These are phyloP conservation scores for Aureobasidium sp. DNA, from an alignment of 2,329 filamentous ascomycete species.

Conservation along the genomic window DNA sequence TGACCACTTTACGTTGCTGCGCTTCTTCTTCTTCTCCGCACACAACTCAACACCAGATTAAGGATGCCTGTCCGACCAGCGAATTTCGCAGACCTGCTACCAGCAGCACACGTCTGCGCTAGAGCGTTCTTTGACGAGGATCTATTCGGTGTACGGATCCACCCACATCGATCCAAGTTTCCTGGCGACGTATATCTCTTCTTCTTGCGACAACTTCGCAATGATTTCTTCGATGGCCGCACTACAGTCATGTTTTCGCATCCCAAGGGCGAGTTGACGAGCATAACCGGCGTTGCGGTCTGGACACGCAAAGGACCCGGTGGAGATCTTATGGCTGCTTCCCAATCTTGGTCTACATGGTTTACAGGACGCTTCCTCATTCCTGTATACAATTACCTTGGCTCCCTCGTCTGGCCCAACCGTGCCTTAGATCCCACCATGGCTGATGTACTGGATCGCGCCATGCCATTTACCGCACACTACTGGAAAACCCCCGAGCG, in stretches of 20 bases:
- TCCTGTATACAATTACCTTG: conserved; percentile 20
- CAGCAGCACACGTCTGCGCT: conserved; percentile 22
- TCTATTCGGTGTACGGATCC: conserved; percentile 22
- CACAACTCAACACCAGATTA: neutral
- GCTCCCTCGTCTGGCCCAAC: conserved; percentile 21
- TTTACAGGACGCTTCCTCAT: conserved; percentile 15
- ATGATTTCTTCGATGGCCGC: conserved; percentile 8
- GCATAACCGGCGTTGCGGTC: conserved; percentile 23
- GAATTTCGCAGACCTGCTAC: conserved; percentile 22
- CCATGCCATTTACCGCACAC: conserved; percentile 21
- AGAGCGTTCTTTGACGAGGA: conserved; percentile 24
- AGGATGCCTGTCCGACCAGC: conserved; percentile 24
- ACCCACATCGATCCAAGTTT: conserved; percentile 21
- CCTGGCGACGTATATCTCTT: conserved; percentile 24
- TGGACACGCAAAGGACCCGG: conserved; percentile 21
- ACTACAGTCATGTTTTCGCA: conserved; percentile 9
- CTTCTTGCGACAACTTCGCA: conserved; percentile 23
- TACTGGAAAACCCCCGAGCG: conserved; percentile 22
- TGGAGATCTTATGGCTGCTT: conserved; percentile 4
- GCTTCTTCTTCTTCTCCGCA: too few relatives aligned
- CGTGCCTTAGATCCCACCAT: conserved; percentile 21
- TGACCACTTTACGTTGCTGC: neutral
- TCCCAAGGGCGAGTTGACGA: neutral
- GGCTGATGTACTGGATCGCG: conserved; percentile 15
- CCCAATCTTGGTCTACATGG: conserved; percentile 13